A percentile compares a stretch with the other conserved stretches of the same genome.
phyloP scores from a whole-genome alignment of 139 green algal genomes.

The Edaphochlamys debaryana region DNA sequence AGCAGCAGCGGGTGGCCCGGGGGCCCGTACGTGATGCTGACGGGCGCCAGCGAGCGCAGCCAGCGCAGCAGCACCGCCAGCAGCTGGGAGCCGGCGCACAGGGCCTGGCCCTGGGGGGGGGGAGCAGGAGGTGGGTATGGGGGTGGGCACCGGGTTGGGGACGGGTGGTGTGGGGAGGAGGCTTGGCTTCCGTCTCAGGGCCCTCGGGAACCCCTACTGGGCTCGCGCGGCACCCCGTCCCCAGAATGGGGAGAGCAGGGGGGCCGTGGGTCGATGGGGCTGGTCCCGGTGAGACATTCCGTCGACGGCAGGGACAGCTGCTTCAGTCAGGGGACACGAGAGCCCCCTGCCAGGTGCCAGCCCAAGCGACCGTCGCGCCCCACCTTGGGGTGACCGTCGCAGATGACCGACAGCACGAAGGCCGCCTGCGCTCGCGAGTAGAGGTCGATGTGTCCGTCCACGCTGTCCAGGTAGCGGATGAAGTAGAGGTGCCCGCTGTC shows the following conservation, averaged over 20 bases:
- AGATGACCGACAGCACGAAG: conserved; percentile 96
- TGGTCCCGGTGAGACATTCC: too few relatives aligned
- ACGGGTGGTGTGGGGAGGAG: too few relatives aligned
- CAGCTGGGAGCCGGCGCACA: conserved; percentile 62
- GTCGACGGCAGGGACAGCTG: too few relatives aligned
- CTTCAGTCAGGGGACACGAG: too few relatives aligned
- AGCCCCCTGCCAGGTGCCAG: too few relatives aligned
- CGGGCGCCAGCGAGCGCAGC: conserved; percentile 57
- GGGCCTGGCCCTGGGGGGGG: conserved; percentile 59
- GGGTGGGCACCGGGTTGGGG: too few relatives aligned
- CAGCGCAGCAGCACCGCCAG: conserved; percentile 64
- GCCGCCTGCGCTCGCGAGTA: conserved; percentile 78
- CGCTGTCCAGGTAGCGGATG: conserved; percentile 89
- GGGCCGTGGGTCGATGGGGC: too few relatives aligned
- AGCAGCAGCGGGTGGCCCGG: conserved; percentile 74
- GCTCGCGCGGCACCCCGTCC: too few relatives aligned
- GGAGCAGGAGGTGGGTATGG: not conserved
- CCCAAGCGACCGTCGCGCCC: too few relatives aligned
- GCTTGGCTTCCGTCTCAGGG: too few relatives aligned
- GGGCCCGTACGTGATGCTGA: conserved; percentile 42
- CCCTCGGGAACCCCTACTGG: too few relatives aligned
- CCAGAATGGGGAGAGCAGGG: too few relatives aligned
- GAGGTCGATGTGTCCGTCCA: conserved; percentile 43
- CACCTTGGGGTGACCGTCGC: conserved; percentile 80
- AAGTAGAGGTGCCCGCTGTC: conserved; percentile 98